These are phyloP conservation scores for Zostera marina DNA, from an alignment of 116 monocot species.

Conservation along the genomic window DNA sequence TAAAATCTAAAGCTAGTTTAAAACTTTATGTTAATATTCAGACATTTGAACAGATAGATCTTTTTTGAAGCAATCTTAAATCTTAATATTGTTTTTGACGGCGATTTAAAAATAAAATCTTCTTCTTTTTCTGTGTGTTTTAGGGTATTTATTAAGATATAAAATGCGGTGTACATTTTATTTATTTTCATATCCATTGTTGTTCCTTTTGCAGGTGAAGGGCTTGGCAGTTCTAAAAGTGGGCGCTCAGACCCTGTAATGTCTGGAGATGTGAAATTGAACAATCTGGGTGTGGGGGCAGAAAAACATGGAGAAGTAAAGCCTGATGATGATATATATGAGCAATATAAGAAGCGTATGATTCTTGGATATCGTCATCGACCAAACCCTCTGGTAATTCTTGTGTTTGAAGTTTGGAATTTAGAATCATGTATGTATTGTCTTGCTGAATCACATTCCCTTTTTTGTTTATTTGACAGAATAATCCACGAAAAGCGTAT, in stretches of 20 bases:
- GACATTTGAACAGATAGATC: too few species aligned
- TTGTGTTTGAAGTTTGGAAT: not conserved
- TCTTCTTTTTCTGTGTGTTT: too few species aligned
- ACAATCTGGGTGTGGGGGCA: conserved; percentile 86
- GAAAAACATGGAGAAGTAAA: conserved; percentile 65
- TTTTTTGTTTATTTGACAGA: conserved; percentile 12
- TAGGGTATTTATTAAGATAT: too few species aligned
- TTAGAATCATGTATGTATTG: not conserved
- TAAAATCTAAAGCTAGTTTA: too few species aligned
- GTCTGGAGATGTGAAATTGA: conserved; percentile 64
- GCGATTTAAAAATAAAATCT: too few species aligned
- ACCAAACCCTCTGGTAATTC: conserved; percentile 91
- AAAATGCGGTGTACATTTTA: too few species aligned
- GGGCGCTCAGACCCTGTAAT: conserved; percentile 82
- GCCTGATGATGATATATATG: conserved; percentile 83
- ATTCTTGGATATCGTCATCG: conserved; percentile 95
- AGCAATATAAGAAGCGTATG: conserved; percentile 98
- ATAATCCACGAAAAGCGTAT: conserved; percentile 57
- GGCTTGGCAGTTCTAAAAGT: conserved; percentile 71
- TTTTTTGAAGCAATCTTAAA: too few species aligned
- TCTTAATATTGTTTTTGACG: too few species aligned
- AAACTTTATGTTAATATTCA: too few species aligned
- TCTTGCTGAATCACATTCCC: not conserved
- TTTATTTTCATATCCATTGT: not conserved
- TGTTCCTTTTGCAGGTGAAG: conserved; percentile 55